These are phyloP conservation scores for Fusarium sp. DNA, from an alignment of 2,329 filamentous ascomycete genomes.

Conservation along the genomic window DNA sequence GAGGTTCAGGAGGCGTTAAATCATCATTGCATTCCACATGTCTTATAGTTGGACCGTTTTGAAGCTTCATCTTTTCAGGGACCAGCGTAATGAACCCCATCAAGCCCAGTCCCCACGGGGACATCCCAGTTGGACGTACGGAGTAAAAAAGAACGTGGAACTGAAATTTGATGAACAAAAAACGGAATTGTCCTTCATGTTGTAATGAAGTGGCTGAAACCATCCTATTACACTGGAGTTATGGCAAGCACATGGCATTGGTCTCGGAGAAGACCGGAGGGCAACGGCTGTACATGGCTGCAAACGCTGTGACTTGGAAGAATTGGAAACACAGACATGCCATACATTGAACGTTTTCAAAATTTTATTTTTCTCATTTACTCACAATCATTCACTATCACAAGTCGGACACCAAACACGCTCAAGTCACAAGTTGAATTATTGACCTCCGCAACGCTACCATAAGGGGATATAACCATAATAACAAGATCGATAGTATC, in stretches of 20 bases:
- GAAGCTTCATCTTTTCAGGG: not conserved
- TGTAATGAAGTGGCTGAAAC: not conserved
- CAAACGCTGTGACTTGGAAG: not conserved
- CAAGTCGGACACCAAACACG: not conserved
- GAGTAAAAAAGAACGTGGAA: not conserved
- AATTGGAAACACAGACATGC: not conserved
- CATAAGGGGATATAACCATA: conserved; percentile 33
- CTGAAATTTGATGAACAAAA: not conserved
- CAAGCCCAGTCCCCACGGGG: conserved; percentile 10
- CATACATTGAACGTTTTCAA: not conserved
- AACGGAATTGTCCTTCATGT: not conserved
- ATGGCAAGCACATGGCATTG: not conserved
- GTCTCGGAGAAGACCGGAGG: conserved; percentile 26
- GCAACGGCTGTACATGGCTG: not conserved
- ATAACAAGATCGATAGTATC: conserved; percentile 27
- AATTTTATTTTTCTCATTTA: not conserved
- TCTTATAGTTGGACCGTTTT: not conserved
- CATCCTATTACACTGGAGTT: not conserved
- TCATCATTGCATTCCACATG: not conserved
- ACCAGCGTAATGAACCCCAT: conserved; percentile 16
- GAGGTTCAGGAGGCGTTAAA: not conserved
- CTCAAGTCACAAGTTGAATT: conserved; percentile 27
- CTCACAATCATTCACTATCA: not conserved
- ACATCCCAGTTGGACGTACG: not conserved
- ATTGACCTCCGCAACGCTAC: conserved; percentile 30